These are phyloP conservation scores for Lodderomyces theae DNA, from an alignment of 1,139 yeast genomes.

Conservation along the genomic window DNA sequence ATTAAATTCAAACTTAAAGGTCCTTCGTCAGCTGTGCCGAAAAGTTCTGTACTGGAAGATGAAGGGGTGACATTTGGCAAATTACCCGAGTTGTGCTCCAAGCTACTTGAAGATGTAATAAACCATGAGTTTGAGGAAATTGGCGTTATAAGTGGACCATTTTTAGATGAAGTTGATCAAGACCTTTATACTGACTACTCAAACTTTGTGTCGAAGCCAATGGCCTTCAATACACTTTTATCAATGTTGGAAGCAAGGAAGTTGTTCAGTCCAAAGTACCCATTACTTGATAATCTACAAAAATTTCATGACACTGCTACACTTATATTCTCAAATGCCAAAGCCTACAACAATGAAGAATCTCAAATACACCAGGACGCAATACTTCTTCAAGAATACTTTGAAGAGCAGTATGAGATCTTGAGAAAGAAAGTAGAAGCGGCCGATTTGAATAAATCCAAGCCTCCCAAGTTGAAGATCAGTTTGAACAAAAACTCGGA, in stretches of 20 bases:
- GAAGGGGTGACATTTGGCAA: slow-evolving; percentile 18
- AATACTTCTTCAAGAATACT: slow-evolving; percentile 36
- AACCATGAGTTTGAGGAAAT: slow-evolving; percentile 42
- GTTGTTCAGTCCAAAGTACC: slow-evolving; percentile 28
- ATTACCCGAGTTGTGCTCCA: slow-evolving; percentile 24
- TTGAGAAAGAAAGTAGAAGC: slow-evolving; percentile 24
- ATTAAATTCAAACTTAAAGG: slow-evolving; percentile 15
- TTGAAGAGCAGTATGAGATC: slow-evolving; percentile 28
- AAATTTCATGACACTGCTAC: slow-evolving; percentile 48
- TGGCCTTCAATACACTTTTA: slow-evolving; percentile 50
- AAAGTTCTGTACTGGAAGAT: slow-evolving; percentile 2
- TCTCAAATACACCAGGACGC: slow-evolving; percentile 60
- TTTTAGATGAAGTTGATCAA: slow-evolving; percentile 54
- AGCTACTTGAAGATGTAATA: slow-evolving; percentile 35
- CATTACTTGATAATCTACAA: slow-evolving; percentile 40
- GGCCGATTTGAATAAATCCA: slow-evolving; percentile 11
- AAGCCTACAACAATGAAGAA: slow-evolving; percentile 53
- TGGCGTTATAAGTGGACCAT: slow-evolving; percentile 53
- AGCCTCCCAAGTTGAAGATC: slow-evolving; percentile 21
- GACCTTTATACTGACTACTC: slow-evolving; percentile 61
- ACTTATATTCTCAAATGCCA: slow-evolving; percentile 57
- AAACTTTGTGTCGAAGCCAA: slow-evolving; percentile 53
- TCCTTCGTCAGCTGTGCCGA: not conserved
- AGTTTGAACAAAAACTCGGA: slow-evolving; percentile 22
- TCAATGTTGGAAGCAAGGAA: slow-evolving; percentile 41